These are phyloP conservation scores for Malus asiatica DNA, from an alignment of 306 rosid species.

Conservation along the genomic window DNA sequence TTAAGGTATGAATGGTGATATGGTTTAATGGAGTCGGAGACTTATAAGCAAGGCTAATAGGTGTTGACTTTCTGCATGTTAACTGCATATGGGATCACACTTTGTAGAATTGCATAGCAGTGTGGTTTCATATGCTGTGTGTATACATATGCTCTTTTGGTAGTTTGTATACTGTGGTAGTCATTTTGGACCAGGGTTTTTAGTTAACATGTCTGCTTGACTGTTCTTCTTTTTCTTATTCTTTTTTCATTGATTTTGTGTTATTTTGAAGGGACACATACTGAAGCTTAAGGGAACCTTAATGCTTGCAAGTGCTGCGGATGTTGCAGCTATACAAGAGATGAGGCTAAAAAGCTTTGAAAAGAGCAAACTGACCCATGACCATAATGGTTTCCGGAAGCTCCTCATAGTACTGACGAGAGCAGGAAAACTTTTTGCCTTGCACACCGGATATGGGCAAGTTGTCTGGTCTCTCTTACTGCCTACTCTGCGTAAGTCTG, in stretches of 20 bases:
- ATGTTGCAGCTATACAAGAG: conserved; percentile 76
- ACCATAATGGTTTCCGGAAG: conserved; percentile 97
- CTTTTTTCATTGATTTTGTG: conserved; percentile 18
- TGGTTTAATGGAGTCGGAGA: conserved; percentile 11
- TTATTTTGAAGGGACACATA: conserved; percentile 64
- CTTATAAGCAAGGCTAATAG: not conserved
- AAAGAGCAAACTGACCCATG: conserved; percentile 96
- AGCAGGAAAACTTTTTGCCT: conserved; percentile 87
- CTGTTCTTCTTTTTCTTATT: conserved; percentile 19
- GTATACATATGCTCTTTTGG: not conserved
- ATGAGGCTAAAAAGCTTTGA: conserved; percentile 77
- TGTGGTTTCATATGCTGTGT: not conserved
- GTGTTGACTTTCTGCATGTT: not conserved
- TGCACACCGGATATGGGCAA: conserved; percentile 97
- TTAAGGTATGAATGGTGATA: conserved; percentile 47
- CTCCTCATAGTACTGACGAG: conserved; percentile 76
- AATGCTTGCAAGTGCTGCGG: conserved; percentile 90
- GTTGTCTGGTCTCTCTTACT: conserved; percentile 80
- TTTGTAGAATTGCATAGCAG: not conserved
- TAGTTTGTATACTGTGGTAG: not conserved
- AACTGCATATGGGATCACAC: not conserved
- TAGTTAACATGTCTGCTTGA: conserved; percentile 9
- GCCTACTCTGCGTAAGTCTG: conserved; percentile 54
- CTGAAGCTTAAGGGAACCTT: conserved; percentile 95
- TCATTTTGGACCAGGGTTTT: conserved; percentile 12